phyloP scores from a whole-genome alignment of 768 basidiomycete species.

The Pleurotus cornucopiae region DNA sequence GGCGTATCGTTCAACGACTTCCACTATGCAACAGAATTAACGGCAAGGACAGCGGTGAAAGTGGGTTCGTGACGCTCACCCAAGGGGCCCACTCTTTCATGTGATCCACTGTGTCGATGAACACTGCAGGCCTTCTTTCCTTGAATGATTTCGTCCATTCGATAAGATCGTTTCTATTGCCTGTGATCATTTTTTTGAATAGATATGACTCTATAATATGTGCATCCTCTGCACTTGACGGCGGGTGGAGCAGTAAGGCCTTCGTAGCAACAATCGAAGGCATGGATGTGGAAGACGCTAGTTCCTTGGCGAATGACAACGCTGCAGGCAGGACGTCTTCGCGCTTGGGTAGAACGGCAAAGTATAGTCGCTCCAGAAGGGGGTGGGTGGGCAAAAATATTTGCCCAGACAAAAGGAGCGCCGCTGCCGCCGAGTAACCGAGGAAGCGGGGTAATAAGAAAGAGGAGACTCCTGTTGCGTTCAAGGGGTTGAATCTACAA shows the following conservation, averaged over 20 bases:
- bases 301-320: conserved; percentile 45
- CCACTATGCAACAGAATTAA: no score
- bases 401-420: conserved; percentile 47
- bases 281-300: conserved; percentile 47
- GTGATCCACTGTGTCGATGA: no score
- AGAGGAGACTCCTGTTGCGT: conserved; percentile 29
- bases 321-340: conserved; percentile 51
- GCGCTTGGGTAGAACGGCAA: conserved; percentile 41
- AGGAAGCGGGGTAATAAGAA: conserved; percentile 56
- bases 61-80: no score
- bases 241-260: conserved; percentile 48
- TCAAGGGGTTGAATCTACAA: neutral
- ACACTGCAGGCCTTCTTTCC: no score
- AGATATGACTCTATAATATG: conserved; percentile 49
- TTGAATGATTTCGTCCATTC: no score
- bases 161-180: conserved; percentile 25
- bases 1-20: no score
- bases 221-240: conserved; percentile 46
- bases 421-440: conserved; percentile 45
- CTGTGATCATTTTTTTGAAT: conserved; percentile 30
- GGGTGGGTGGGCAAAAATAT: conserved; percentile 42
- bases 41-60: no score
- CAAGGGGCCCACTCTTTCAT: no score
- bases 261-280: conserved; percentile 48
- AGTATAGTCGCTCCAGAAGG: conserved; percentile 38